Evolutionary conservation across 768 basidiomycete species (phyloP), one percentile per base, ranked within the genome.

Genomic region (Tulasnella sp.): DNA sequence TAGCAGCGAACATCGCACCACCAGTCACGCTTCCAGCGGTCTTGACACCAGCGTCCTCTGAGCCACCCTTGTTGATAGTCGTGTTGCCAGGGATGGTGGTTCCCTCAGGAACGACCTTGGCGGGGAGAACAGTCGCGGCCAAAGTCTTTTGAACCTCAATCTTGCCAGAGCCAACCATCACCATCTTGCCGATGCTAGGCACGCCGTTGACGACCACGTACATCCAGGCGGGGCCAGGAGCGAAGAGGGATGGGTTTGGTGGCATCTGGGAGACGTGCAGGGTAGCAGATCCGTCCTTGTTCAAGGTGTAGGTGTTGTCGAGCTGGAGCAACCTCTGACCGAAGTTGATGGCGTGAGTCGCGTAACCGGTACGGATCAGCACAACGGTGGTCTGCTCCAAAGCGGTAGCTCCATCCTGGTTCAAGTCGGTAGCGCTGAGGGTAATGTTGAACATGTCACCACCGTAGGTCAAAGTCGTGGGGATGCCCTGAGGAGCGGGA

Each of bases 141-240:
- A 56, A 12, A 19, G 58, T 48, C 31, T 34, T 7, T 52, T 81
- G 80, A 9, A 3, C 42, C 4, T 36, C 80, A 48, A 81, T 80
- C 74, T 85, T 82, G 16, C 93, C 94, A 81, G 89, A 87, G 1
- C 94, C 94, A 27, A 95, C 85, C 89, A 94, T 90, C 1, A 93
- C 85, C 83, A 89, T 89, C 81, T 86, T 84, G 1, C 91, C 93
- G 52, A 85, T 84, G 82, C 92, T 93, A 0, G 93, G 92, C 10
- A 92, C 85, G n/a, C 88, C 92, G 77, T 90, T 87, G 3, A 88
- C 88, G 31, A 94, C 86, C n/a, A 94, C 82, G 81, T 89, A 92
- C 18, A 95, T 81, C 90, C 91, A 95, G 18, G 89, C 94, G 2
- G 94, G 93, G 6, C 94, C 94, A 72, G 94, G 94, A 12, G 94